These are phyloP conservation scores for Ustilago vetiveriae DNA, from an alignment of 1,284 basidiomycete genomes.

Conservation along the genomic window DNA sequence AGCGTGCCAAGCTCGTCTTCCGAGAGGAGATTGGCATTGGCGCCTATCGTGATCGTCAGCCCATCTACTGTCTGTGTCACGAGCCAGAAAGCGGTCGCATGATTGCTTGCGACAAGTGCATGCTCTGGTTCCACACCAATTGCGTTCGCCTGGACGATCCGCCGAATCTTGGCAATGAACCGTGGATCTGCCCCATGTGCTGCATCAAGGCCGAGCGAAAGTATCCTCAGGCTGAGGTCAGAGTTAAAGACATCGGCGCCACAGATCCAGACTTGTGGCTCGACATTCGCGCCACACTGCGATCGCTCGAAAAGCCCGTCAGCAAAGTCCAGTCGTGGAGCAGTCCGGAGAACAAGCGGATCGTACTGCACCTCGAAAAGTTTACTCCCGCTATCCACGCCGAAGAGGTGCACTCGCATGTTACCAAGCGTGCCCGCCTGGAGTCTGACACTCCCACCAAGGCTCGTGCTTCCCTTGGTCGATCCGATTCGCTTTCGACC, in stretches of 20 bases:
- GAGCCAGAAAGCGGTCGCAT: constrained; percentile 58
- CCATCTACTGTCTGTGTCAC: constrained; percentile 64
- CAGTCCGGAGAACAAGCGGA: constrained; percentile 48
- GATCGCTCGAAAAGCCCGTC: constrained; percentile 58
- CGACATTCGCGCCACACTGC: constrained; percentile 61
- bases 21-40: constrained; percentile 59
- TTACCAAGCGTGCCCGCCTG: constrained; percentile 32
- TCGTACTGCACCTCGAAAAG: constrained; percentile 60
- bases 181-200: constrained; percentile 66
- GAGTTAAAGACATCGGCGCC: constrained; percentile 57
- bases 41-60: constrained; percentile 37
- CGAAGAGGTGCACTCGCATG: constrained; percentile 42
- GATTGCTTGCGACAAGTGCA: constrained; percentile 66
- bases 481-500: constrained; percentile 28
- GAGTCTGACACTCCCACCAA: constrained; percentile 40
- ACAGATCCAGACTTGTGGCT: constrained; percentile 57
- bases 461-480: constrained; percentile 25
- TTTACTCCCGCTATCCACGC: constrained; percentile 61
- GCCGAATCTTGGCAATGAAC: constrained; percentile 47
- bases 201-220: constrained; percentile 63
- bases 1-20: constrained; percentile 65
- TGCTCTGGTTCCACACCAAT: constrained; percentile 64
- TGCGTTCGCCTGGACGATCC: constrained; percentile 61
- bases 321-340: constrained; percentile 60
- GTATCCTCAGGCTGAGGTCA: constrained; percentile 64